A percentile compares a stretch with the other conserved stretches of the same genome.
Evolutionary conservation across 306 rosid genomes (phyloP).

Genomic region (Prunus salicina): DNA sequence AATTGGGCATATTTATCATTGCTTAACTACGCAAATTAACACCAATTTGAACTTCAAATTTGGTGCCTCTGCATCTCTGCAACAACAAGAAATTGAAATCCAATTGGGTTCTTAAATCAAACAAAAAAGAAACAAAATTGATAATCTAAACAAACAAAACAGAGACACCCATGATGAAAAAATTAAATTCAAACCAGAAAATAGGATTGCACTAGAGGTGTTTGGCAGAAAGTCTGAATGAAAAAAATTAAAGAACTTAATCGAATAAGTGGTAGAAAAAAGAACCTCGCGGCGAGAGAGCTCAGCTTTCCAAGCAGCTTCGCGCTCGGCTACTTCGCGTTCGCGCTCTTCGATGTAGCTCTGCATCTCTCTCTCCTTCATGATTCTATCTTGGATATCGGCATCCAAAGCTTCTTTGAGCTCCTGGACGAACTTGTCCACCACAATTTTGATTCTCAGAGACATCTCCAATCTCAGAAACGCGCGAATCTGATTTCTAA

Average conservation of each 20-base stretch:
- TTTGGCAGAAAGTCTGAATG: background rate
- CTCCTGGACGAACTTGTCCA: constrained; percentile 90
- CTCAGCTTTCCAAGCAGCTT: constrained; percentile 99
- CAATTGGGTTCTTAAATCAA: background rate
- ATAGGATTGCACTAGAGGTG: background rate
- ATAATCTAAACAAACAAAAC: background rate
- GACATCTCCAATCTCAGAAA: constrained; percentile 52
- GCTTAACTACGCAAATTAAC: background rate
- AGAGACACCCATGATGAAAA: background rate
- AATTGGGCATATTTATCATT: background rate
- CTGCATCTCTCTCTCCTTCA: constrained; percentile 99
- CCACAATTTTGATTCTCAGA: constrained; percentile 86
- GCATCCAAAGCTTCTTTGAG: constrained; percentile 94
- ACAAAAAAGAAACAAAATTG: background rate
- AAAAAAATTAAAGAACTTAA: background rate
- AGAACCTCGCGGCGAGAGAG: constrained; percentile 98
- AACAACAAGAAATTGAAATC: background rate
- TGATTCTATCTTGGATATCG: constrained; percentile 88
- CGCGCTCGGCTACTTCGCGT: constrained; percentile 99
- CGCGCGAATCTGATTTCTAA: background rate
- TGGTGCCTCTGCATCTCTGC: background rate
- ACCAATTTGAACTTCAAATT: background rate
- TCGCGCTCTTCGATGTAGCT: constrained; percentile 95
- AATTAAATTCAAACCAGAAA: background rate
- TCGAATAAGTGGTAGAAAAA: background rate